phyloP scores from a whole-genome alignment of 2,329 filamentous ascomycete genomes.

The Remersonia thermophila region DNA sequence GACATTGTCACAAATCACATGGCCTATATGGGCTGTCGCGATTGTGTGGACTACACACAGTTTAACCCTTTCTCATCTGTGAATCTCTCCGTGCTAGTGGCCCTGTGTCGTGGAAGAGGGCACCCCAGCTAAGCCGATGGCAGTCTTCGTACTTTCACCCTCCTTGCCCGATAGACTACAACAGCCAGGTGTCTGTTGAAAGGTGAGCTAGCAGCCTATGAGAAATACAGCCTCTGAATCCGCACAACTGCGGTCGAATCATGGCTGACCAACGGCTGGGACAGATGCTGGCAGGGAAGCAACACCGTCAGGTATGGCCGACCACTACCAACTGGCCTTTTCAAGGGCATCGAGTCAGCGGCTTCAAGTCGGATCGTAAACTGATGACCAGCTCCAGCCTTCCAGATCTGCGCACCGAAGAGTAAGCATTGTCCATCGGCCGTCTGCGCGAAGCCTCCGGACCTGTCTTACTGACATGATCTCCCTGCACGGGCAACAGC shows the following conservation, averaged over 20 bases:
- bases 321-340: too few species aligned
- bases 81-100: not conserved
- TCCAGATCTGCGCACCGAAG: slow-evolving; percentile 38
- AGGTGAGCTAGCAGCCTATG: too few species aligned
- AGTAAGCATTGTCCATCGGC: slow-evolving; percentile 8
- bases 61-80: slow-evolving; percentile 42
- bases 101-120: not conserved
- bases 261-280: not conserved
- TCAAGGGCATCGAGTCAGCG: too few species aligned
- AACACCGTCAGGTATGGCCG: slow-evolving; percentile 23
- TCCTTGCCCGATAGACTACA: slow-evolving; percentile 41
- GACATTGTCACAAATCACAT: slow-evolving; percentile 48
- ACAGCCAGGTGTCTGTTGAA: slow-evolving; percentile 28
- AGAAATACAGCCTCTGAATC: too few species aligned
- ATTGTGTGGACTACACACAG: slow-evolving; percentile 38
- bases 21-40: slow-evolving; percentile 35
- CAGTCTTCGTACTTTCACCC: slow-evolving; percentile 38
- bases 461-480: not conserved
- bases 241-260: too few species aligned
- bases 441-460: not conserved
- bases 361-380: too few species aligned
- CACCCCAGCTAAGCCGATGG: not conserved
- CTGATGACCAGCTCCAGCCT: too few species aligned
- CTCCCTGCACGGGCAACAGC: not conserved
- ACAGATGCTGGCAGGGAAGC: slow-evolving; percentile 36